Evolutionary conservation across 2,329 filamentous ascomycete genomes (phyloP), one percentile per base, ranked within the genome.

Genomic region (Hypoxylon rubiginosum): DNA sequence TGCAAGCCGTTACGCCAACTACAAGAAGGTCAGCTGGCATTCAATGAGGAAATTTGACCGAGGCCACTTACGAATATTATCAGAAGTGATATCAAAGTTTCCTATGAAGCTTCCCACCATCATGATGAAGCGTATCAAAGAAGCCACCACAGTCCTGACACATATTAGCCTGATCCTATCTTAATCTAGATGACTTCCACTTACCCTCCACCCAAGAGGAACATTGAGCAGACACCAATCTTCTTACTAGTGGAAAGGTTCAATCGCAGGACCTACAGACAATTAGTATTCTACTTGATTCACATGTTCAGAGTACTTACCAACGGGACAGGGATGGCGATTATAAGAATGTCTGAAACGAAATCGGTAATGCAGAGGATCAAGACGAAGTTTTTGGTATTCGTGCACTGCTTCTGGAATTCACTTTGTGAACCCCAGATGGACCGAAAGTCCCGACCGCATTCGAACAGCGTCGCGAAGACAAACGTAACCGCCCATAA

Each of bases 301-400:
- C 28, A 3, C 2, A 17, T 5, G 2, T 15, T 32, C 4, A 8
- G 19, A 5, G 26, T n/a, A 34, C 62, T 24, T 61, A 72, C 72
- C 48, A 72, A n/a, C 24, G 69, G 71, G 9, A 72, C 59, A 8
- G 72, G 72, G 8, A 59, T 65, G 3, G 28, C 19, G 2, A 72
- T 59, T 19, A 73, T 70, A 6, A 64, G 54, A 0, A 72, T 2
- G 34, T 73, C 69, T 0, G 52, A 28, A 4, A 70, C 39, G 17
- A 72, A 72, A 9, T 61, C 72, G 2, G 66, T 71, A 17, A 71
- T 66, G 36, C 62, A 66, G 0, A 73, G 34, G 0, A 56, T 26
- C 9, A 72, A 51, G 6, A 64, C 56, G 10, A 69, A 1, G 3
- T 61, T 28, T 28, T 41, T 32, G 1, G 52, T 66, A 1, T 55